Evolutionary conservation across 177 flowering plant genomes (phyloP).

Genomic region (Vitis hybrid): DNA sequence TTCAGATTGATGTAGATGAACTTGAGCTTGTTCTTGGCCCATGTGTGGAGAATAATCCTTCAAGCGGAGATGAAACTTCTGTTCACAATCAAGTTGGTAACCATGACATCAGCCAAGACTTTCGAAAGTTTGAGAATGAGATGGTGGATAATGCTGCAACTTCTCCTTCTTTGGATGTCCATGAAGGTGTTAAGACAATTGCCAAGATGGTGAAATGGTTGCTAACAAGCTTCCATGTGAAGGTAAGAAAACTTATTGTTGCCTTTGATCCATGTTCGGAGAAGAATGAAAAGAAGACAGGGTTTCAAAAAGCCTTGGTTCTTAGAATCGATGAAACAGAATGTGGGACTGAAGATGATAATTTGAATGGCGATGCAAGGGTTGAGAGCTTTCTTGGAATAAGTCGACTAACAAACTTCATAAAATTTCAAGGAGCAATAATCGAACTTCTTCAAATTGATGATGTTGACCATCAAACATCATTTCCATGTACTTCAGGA

Average conservation of each 20-base stretch:
- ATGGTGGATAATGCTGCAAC: conserved; percentile 20
- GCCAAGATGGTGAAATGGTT: conserved; percentile 88
- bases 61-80: conserved; percentile 24
- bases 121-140: conserved; percentile 36
- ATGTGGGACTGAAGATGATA: conserved; percentile 69
- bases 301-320: conserved; percentile 44
- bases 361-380: conserved; percentile 21
- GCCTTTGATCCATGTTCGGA: conserved; percentile 72
- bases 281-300: conserved; percentile 29
- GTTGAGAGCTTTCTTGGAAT: conserved; percentile 64
- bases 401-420: conserved; percentile 59
- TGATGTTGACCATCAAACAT: conserved; percentile 30
- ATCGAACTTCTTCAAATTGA: conserved; percentile 75
- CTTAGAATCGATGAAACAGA: conserved; percentile 68
- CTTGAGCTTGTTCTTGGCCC: conserved; percentile 82
- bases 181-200: conserved; percentile 91
- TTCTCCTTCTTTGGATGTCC: conserved; percentile 54
- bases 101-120: conserved; percentile 14
- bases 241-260: conserved; percentile 64
- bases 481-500: conserved; percentile 27
- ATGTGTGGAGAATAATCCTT: conserved; percentile 11
- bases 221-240: conserved; percentile 80
- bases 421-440: conserved; percentile 76
- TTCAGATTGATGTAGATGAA: conserved; percentile 79
- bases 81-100: conserved; percentile 25